Conservation (phyloP, 2,329 filamentous ascomycete genomes). For the Thielaviopsis ethacetica region DNA sequence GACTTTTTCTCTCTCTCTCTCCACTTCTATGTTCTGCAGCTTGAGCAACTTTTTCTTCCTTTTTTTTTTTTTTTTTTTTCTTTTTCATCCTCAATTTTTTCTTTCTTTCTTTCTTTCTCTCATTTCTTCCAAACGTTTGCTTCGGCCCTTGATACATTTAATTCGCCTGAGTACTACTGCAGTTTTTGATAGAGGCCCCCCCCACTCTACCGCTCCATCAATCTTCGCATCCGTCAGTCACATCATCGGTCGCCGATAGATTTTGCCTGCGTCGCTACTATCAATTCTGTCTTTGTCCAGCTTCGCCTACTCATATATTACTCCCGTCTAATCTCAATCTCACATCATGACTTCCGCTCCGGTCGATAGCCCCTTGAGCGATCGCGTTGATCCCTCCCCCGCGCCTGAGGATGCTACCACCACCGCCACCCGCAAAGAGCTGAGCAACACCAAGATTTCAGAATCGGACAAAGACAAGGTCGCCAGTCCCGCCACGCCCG, state of each 20-base stretch:
- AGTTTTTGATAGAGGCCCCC: not conserved
- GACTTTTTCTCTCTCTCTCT: not conserved
- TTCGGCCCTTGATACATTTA: not conserved
- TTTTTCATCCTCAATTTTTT: not conserved
- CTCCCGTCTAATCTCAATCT: not conserved
- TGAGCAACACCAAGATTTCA: conserved; percentile 48
- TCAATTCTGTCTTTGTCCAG: not conserved
- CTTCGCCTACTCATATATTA: not conserved
- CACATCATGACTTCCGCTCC: conserved; percentile 29
- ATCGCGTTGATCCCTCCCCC: conserved; percentile 15
- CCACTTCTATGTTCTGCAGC: not conserved
- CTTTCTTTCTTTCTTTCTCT: not conserved
- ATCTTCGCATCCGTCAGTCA: not conserved
- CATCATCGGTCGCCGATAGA: not conserved
- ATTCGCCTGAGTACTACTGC: not conserved
- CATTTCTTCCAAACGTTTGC: not conserved
- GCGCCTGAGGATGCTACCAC: conserved; percentile 43
- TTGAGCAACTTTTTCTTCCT: not conserved
- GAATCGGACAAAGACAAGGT: conserved; percentile 20
- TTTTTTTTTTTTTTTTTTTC: not conserved
- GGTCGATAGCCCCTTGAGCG: conserved; percentile 24
- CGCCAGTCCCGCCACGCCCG: conserved; percentile 19
- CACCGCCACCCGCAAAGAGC: conserved; percentile 44
- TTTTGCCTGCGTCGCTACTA: not conserved
- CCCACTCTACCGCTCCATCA: not conserved